Conservation (phyloP, 1,284 basidiomycete species). For the Pseudomicrostroma phylloplanum region DNA sequence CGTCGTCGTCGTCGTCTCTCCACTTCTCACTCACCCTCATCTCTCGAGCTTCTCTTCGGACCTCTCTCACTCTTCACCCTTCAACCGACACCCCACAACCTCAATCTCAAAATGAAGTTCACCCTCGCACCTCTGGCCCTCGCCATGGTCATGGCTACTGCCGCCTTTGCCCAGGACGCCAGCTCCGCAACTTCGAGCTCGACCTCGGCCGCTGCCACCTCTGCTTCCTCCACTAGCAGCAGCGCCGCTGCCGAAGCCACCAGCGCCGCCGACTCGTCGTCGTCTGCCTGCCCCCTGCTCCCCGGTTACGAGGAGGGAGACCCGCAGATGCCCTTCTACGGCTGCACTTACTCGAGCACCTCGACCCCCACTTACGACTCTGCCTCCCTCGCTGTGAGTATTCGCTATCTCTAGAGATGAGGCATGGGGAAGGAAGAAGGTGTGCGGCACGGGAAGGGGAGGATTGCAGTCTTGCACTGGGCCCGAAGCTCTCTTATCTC, state of each 20-base stretch:
- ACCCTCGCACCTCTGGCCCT: conserved; percentile 9
- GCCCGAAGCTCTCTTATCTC: background rate
- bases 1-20: background rate
- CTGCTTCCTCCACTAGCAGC: background rate
- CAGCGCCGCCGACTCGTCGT: conserved; percentile 7
- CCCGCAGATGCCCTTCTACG: background rate
- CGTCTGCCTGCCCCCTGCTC: conserved; percentile 3
- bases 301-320: conserved; percentile 12
- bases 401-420: too few species aligned
- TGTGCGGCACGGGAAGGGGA: too few species aligned
- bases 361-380: conserved; percentile 5
- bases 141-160: conserved; percentile 5
- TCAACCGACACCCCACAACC: too few species aligned
- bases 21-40: conserved; percentile 1
- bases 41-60: too few species aligned
- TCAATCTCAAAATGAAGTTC: conserved; percentile 14
- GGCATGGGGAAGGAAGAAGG: too few species aligned
- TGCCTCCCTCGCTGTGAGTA: background rate
- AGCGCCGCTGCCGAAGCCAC: background rate
- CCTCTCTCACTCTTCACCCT: too few species aligned
- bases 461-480: conserved; percentile 3
- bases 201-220: conserved; percentile 2
- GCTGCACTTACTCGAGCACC: conserved; percentile 1
- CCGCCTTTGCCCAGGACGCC: conserved; percentile 9
- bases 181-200: conserved; percentile 5